Evolutionary conservation across 1,139 yeast genomes (phyloP).

Genomic region (Diutina scorzettiae): DNA sequence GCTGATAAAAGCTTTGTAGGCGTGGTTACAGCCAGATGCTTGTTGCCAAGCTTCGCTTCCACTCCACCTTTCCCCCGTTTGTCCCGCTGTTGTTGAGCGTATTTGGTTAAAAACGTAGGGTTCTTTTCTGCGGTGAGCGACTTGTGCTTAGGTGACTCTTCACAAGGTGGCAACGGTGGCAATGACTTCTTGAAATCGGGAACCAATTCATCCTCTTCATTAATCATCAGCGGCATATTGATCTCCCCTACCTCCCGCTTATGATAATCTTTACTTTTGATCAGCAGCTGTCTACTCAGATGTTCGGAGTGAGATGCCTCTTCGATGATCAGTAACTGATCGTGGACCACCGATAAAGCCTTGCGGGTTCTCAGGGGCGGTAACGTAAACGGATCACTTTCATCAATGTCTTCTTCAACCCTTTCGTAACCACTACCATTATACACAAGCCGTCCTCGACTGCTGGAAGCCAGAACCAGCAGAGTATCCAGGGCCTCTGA

Average conservation of each 20-base stretch:
- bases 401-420: neutral
- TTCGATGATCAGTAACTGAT: constrained; percentile 4
- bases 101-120: neutral
- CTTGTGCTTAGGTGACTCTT: neutral
- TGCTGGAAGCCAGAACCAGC: neutral
- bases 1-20: neutral
- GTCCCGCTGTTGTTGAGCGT: neutral
- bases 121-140: neutral
- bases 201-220: neutral
- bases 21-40: neutral
- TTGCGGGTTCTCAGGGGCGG: neutral
- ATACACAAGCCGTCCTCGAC: neutral
- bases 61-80: neutral
- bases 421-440: neutral
- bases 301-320: neutral
- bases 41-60: neutral
- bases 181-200: neutral
- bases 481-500: neutral
- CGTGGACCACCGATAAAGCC: neutral
- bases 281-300: neutral
- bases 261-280: neutral
- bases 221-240: constrained; percentile 2
- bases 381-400: neutral
- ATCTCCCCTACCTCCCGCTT: neutral
- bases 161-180: neutral